A percentile compares a stretch with the other conserved stretches of the same genome.
Evolutionary conservation across 345 rosid species (phyloP).

Genomic region (Ricinus communis): DNA sequence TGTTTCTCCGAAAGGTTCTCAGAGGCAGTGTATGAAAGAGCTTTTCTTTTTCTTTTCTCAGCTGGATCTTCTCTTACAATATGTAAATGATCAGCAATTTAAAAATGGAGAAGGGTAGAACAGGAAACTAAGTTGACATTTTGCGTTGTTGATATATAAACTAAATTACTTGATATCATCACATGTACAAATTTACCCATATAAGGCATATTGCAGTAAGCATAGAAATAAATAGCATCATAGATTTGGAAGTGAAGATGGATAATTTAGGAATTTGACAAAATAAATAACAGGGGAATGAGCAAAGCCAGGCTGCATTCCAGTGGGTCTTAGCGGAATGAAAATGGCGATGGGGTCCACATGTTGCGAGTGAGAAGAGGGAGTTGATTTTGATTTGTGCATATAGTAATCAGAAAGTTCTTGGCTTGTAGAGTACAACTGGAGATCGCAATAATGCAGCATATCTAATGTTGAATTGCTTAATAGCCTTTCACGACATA

Average conservation of each 20-base stretch:
- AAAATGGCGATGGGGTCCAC: slow-evolving; percentile 23
- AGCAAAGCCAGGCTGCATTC: slow-evolving; percentile 61
- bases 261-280: slow-evolving; percentile 29
- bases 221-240: neutral
- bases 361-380: slow-evolving; percentile 15
- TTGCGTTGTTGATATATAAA: too few species aligned
- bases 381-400: slow-evolving; percentile 22
- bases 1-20: slow-evolving; percentile 9
- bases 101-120: slow-evolving; percentile 22
- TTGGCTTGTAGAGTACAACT: slow-evolving; percentile 40
- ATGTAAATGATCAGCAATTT: slow-evolving; percentile 23
- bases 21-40: slow-evolving; percentile 12
- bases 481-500: neutral
- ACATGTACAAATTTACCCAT: slow-evolving; percentile 11
- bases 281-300: slow-evolving; percentile 26
- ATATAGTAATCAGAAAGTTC: slow-evolving; percentile 26
- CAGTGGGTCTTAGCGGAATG: slow-evolving; percentile 27
- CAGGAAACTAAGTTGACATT: slow-evolving; percentile 21
- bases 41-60: neutral
- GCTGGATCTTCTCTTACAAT: slow-evolving; percentile 27
- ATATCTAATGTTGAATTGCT: neutral
- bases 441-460: slow-evolving; percentile 20
- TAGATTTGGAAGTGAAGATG: slow-evolving; percentile 10
- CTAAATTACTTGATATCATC: too few species aligned
- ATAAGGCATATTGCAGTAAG: neutral